Base-by-base conservation (phyloP, 2,329 filamentous ascomycete genomes). In the Botrytis medusae region DNA sequence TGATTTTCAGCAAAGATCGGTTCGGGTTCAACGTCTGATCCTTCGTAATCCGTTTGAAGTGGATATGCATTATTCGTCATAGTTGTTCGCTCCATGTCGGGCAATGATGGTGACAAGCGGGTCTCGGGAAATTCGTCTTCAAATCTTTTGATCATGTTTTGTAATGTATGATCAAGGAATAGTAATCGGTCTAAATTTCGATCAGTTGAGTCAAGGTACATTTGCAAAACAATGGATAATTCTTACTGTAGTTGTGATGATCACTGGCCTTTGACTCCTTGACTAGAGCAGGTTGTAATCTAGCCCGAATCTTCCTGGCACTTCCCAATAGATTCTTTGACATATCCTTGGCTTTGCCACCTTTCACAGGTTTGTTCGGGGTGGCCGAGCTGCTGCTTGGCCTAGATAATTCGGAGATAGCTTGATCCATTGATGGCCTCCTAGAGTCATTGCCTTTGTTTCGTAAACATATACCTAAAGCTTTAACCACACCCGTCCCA, bases 71-170 rank as follows among this genome's bases (percentile, higher is more conserved):
- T 42, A 2, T 54, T n/a, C 18, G 25, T 46, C 32, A 29, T 32
- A 71, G 42, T 9, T 59, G n/a, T 57, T n/a, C 12, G 37, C 34
- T 48, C 68, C 34, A 37, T 51, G 42, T 76, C 75, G 10, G 62
- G 74, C 54, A 75, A 68, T 60, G 77, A 75, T 72, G 77, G 74
- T 60, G 77, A 78, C 44, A 81, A 75, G 51, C 93, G 90, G 0
- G 93, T 97, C 80, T 98, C 95, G 0, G 96, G 96, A 79, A 94
- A 98, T 82, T 98, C 95, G 81, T 97, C 93, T 82, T 98, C 96
- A 81, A 98, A 99, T 42, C 96, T 92, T 81, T 93, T 91, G 79
- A 98, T 98, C 84, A 98, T 98, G 77, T 92, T 91, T 79, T 94
- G 88, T 16, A 99, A 86, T 0, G 96, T 98, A 74, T 92, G 87